Percentiles rank a stretch among this genome's conserved stretches.
phyloP scores from a whole-genome alignment of 2,329 filamentous ascomycete species.

The Rhinocladiella similis region DNA sequence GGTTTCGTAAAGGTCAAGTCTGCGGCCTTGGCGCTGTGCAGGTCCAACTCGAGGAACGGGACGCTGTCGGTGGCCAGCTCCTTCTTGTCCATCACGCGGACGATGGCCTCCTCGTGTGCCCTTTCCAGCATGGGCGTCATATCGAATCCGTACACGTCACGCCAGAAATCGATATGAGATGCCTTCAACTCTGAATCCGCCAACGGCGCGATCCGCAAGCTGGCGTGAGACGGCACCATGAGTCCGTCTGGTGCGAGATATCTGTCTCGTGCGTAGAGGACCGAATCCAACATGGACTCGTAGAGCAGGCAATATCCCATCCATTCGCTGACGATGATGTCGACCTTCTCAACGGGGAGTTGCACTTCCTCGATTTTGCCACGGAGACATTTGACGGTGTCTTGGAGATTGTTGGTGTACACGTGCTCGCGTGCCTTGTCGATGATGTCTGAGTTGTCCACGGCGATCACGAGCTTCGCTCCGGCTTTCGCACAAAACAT shows the following conservation, averaged over 20 bases:
- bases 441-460: conserved; percentile 91
- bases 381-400: conserved; percentile 74
- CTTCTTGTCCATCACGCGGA: conserved; percentile 67
- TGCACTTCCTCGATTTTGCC: conserved; percentile 86
- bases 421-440: conserved; percentile 82
- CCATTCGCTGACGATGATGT: conserved; percentile 96
- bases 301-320: conserved; percentile 95
- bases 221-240: conserved; percentile 83
- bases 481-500: conserved; percentile 95
- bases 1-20: conserved; percentile 74
- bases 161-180: conserved; percentile 82
- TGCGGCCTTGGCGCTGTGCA: conserved; percentile 69
- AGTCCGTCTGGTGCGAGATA: conserved; percentile 80
- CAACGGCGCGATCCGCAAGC: conserved; percentile 78
- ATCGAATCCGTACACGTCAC: conserved; percentile 90
- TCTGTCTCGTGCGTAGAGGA: conserved; percentile 82
- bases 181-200: conserved; percentile 74
- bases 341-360: conserved; percentile 76
- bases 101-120: conserved; percentile 71
- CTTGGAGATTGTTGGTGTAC: conserved; percentile 73
- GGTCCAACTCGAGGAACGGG: conserved; percentile 72
- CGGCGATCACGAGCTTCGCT: conserved; percentile 80
- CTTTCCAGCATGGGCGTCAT: conserved; percentile 87
- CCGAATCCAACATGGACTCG: conserved; percentile 93
- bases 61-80: conserved; percentile 56